These are phyloP conservation scores for Diplosphaera chodatii DNA, from an alignment of 139 green algal genomes.

Conservation along the genomic window DNA sequence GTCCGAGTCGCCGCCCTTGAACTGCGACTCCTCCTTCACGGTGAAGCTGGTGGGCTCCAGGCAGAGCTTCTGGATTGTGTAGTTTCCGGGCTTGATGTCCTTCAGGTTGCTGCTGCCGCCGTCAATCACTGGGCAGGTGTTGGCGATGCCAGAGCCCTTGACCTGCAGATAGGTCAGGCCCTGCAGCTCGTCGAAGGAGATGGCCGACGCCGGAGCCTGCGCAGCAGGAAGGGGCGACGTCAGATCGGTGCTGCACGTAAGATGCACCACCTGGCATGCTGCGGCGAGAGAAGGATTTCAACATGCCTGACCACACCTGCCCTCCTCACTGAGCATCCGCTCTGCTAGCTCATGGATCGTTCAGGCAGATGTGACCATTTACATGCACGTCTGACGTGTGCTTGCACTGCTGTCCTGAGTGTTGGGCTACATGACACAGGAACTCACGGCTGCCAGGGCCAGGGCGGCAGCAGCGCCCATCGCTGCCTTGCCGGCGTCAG, in stretches of 20 bases:
- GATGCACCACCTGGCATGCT: no score
- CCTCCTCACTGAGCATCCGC: no score
- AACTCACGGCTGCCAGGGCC: neutral
- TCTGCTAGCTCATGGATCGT: no score
- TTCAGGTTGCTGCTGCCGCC: conserved; percentile 67
- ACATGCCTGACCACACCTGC: no score
- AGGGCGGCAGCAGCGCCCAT: neutral
- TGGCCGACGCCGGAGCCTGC: neutral
- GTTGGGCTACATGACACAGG: no score
- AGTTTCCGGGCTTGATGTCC: conserved; percentile 83
- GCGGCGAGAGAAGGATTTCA: no score
- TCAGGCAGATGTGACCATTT: no score
- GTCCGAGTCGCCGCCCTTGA: conserved; percentile 78
- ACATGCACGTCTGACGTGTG: no score
- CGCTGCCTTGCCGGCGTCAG: neutral
- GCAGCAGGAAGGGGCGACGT: neutral
- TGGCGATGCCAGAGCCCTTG: conserved; percentile 96
- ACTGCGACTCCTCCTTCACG: conserved; percentile 84
- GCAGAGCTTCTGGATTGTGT: conserved; percentile 95
- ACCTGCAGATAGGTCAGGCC: conserved; percentile 97
- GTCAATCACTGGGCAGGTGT: conserved; percentile 95
- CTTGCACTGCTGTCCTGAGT: no score
- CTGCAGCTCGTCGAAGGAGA: conserved; percentile 36
- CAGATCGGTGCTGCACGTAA: no score
- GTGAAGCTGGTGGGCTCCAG: conserved; percentile 96